Evolutionary conservation across 805 yeast genomes (phyloP), one percentile per base, ranked within the genome.

Genomic region (Wickerhamiella azymoides): DNA sequence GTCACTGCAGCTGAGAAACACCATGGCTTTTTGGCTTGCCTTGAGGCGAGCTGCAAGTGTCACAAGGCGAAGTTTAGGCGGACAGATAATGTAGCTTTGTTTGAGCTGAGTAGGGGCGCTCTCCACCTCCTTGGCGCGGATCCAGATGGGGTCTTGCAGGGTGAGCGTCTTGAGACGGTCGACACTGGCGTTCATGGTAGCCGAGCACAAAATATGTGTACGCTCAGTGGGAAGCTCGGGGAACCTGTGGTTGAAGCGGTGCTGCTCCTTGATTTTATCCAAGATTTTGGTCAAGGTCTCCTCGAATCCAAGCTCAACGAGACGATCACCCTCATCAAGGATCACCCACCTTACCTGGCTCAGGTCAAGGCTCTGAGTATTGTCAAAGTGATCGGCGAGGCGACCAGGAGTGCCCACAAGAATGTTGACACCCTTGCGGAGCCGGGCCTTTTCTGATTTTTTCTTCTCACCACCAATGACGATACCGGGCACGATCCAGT

Each of bases 381-480:
- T 84, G 52, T 84, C 94, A 50, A 92, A 76, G 68, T 92, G 99
- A 61, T 92, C 99, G 9, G 84, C 82, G 38, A 92, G 67, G 55
- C 99, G 74, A 50, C 99, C 99, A 2, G 99, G 99, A 0, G 99
- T 92, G 10, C 94, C 96, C 36, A 92, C 93, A n/a, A 92, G 71
- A 28, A 92, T 78, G 62, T 92, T 92, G 28, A 88, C 94, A 52
- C 99, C 99, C 62, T 89, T 89, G 59, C 99, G 74, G 28, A 92
- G 65, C 56, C 99, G 69, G 1, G 97, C 96, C 71, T 92, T 92
- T 62, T 92, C 99, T 1, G 94, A 75, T 59, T 92, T 93, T 62
- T 89, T 89, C 73, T 89, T 88, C 61, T 92, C 99, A 50, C 99
- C 99, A 58, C 99, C 99, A 64, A 86, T 86, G 21, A 92, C 94